Conservation (phyloP, 2,329 filamentous ascomycete genomes). For the Drechmeria coniospora region DNA sequence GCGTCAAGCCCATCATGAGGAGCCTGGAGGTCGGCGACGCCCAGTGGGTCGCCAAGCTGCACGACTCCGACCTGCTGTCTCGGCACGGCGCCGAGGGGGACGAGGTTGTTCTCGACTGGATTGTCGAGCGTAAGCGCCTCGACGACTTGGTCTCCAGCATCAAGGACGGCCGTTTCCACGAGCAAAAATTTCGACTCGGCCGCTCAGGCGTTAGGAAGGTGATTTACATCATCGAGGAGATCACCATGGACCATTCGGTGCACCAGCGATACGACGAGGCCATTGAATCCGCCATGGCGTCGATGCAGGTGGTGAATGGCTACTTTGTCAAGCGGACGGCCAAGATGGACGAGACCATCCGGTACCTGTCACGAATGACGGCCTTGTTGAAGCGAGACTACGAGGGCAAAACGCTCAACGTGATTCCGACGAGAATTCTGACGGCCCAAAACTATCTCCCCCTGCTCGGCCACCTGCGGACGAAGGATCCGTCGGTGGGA, state of each 20-base stretch:
- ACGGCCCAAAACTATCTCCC: constrained; percentile 51
- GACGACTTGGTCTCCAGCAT: constrained; percentile 70
- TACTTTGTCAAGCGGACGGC: constrained; percentile 66
- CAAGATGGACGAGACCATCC: constrained; percentile 64
- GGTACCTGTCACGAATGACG: constrained; percentile 61
- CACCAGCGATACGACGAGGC: constrained; percentile 46
- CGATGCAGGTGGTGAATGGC: constrained; percentile 62
- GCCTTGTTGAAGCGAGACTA: constrained; percentile 50
- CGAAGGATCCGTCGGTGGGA: constrained; percentile 29
- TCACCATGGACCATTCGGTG: constrained; percentile 39
- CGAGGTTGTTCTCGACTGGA: constrained; percentile 65
- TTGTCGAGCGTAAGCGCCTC: constrained; percentile 65
- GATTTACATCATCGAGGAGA: constrained; percentile 65
- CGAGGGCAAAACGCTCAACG: constrained; percentile 36
- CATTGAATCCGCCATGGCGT: constrained; percentile 58
- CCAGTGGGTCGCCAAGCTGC: constrained; percentile 63
- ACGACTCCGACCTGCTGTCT: constrained; percentile 39
- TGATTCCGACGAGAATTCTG: constrained; percentile 52
- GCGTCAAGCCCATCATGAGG: constrained; percentile 49
- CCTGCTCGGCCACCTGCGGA: constrained; percentile 41
- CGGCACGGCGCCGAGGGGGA: constrained; percentile 45
- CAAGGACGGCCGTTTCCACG: constrained; percentile 68
- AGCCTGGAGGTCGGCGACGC: constrained; percentile 59
- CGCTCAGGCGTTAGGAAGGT: constrained; percentile 62
- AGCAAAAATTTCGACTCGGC: constrained; percentile 68